Evolutionary conservation across 768 basidiomycete species (phyloP).

Genomic region (Pulveroboletus sp.): DNA sequence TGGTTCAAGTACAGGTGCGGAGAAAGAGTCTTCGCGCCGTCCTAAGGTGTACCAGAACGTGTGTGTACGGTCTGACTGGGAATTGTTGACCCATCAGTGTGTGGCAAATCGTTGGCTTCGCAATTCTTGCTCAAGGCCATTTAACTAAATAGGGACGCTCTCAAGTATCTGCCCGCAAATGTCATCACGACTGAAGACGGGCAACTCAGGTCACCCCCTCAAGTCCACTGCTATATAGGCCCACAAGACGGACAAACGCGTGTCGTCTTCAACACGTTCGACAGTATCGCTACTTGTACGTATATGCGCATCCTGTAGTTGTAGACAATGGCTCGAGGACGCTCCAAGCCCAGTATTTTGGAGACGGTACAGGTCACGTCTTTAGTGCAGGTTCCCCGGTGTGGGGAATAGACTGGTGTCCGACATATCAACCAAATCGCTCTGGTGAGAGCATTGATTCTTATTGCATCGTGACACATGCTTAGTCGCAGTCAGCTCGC

Average conservation of each 20-base stretch:
- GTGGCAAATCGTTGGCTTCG: slow-evolving; percentile 25
- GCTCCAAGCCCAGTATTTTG: slow-evolving; percentile 53
- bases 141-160: slow-evolving; percentile 48
- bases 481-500: slow-evolving; percentile 37
- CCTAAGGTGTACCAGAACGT: slow-evolving; percentile 56
- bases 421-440: slow-evolving; percentile 59
- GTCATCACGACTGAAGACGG: slow-evolving; percentile 48
- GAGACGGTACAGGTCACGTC: slow-evolving; percentile 58
- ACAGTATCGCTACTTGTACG: slow-evolving; percentile 57
- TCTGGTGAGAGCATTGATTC: slow-evolving; percentile 36
- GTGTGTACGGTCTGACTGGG: slow-evolving; percentile 41
- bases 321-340: not conserved
- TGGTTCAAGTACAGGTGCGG: slow-evolving; percentile 23
- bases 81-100: slow-evolving; percentile 46
- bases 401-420: slow-evolving; percentile 95
- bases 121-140: slow-evolving; percentile 5
- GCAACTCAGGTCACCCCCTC: slow-evolving; percentile 47
- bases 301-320: slow-evolving; percentile 32
- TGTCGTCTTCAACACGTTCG: slow-evolving; percentile 51
- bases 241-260: slow-evolving; percentile 51
- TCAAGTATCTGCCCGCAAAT: slow-evolving; percentile 57
- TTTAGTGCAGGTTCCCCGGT: slow-evolving; percentile 87
- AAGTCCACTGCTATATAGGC: slow-evolving; percentile 64
- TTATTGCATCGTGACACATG: not conserved
- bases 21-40: slow-evolving; percentile 48